Percentiles rank a stretch among this genome's conserved stretches.
Conservation (phyloP, 768 basidiomycete genomes). For the Trametes sanguinea region DNA sequence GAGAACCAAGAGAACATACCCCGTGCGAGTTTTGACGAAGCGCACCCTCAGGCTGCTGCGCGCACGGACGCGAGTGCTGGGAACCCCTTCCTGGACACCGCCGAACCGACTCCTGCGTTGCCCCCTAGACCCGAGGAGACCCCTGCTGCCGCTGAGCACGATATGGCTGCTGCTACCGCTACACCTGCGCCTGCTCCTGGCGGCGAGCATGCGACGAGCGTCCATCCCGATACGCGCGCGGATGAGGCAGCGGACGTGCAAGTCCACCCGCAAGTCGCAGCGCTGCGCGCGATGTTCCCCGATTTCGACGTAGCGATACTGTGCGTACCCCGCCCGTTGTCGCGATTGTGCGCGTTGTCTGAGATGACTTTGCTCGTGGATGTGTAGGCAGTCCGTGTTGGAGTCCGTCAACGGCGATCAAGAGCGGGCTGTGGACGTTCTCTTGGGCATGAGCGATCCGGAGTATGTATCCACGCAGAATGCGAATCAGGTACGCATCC, state of each 20-base stretch:
- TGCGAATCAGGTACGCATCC: conserved; percentile 32
- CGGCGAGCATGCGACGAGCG: background rate
- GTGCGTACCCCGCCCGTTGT: conserved; percentile 39
- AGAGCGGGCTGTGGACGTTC: conserved; percentile 71
- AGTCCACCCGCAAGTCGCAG: conserved; percentile 51
- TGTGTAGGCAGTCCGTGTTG: conserved; percentile 62
- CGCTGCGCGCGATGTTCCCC: conserved; percentile 72
- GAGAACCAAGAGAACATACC: background rate
- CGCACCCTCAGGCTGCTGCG: background rate
- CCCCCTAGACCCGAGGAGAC: conserved; percentile 20
- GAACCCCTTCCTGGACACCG: conserved; percentile 4
- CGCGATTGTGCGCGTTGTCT: background rate
- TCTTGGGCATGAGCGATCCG: conserved; percentile 88
- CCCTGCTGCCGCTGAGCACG: background rate
- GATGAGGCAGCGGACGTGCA: conserved; percentile 5
- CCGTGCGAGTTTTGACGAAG: conserved; percentile 3
- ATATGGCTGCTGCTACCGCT: background rate
- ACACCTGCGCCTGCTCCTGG: background rate
- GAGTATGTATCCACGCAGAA: conserved; percentile 52
- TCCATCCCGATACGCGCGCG: background rate
- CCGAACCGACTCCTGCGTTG: conserved; percentile 19
- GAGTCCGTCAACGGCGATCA: conserved; percentile 71
- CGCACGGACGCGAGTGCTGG: background rate
- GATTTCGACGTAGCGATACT: conserved; percentile 76
- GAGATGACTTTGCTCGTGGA: background rate